Evolutionary conservation across 2,329 filamentous ascomycete species (phyloP).

Genomic region (Pseudogymnoascus sp.): DNA sequence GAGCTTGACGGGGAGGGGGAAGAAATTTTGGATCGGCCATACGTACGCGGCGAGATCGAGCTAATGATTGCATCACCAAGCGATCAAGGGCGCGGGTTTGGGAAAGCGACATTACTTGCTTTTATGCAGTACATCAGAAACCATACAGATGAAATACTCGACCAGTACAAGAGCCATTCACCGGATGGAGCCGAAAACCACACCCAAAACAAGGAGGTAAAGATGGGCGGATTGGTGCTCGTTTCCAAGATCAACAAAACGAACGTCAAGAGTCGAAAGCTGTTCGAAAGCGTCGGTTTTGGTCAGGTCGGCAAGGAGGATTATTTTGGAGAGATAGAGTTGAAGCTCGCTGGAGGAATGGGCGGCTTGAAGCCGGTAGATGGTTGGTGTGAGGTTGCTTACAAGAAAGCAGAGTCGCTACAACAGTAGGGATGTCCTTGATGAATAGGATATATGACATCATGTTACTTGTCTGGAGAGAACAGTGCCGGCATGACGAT

Average conservation of each 20-base stretch:
- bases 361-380: neutral
- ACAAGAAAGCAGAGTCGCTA: neutral
- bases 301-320: slow-evolving; percentile 41
- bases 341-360: slow-evolving; percentile 24
- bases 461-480: neutral
- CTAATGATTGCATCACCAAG: slow-evolving; percentile 67
- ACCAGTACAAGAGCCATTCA: slow-evolving; percentile 38
- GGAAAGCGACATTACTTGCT: slow-evolving; percentile 52
- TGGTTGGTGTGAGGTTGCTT: neutral
- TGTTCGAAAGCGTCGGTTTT: slow-evolving; percentile 57
- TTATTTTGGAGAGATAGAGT: slow-evolving; percentile 61
- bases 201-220: slow-evolving; percentile 33
- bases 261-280: slow-evolving; percentile 46
- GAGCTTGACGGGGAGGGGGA: slow-evolving; percentile 27
- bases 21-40: neutral
- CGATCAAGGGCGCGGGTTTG: slow-evolving; percentile 55
- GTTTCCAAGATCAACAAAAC: slow-evolving; percentile 50
- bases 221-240: slow-evolving; percentile 23
- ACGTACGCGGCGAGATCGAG: slow-evolving; percentile 62
- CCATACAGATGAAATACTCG: slow-evolving; percentile 46
- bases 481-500: neutral
- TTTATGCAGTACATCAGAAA: slow-evolving; percentile 61
- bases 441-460: neutral
- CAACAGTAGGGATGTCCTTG: neutral
- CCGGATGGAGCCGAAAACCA: neutral